Base-by-base conservation (phyloP, 306 rosid species). In the Quercus glauca region DNA sequence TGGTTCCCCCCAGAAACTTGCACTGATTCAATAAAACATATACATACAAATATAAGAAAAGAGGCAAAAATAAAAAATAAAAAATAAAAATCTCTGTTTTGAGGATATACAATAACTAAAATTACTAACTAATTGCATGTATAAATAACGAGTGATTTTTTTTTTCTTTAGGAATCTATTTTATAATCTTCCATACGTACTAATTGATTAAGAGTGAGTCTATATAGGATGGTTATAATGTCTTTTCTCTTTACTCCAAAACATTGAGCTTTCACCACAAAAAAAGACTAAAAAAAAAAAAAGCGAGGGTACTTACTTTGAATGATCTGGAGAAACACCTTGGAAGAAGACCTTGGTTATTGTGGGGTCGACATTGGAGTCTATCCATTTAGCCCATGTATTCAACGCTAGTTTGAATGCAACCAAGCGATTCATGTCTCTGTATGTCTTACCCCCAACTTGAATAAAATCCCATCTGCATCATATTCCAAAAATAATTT, bases 311-410 rank as follows among this genome's bases (percentile, higher is more conserved):
- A 51, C 86, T 81, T 85, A 90, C 98, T 87, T 78, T 2, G 31
- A 4, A 68, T 94, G 98, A 73, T 92, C 97, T 0, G 97, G 98
- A 26, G 97, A 94, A 4, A 94, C 80, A 18, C 94, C 98, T 80
- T 94, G 98, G 37, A 89, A 94, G 82, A 92, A 85, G 33, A 94
- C 90, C 55, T 10, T 84, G 20, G 96, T 87, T 75, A 77, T 77
- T 1, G 76, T 43, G 7, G 87, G 81, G 70, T 92, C 81, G 29
- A 89, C 72, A 49, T 84, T 86, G 70, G 4, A 12, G 71, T 90
- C 86, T 19, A 92, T 79, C 98, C 98, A 94, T 35, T 76, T 83
- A 18, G 97, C 94, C 98, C 98, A 94, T 35, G 94, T 94, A 1
- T 68, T 87, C 71, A 94, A 17, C 63, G 65, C 98, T 76, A 86